Conservation (phyloP, 345 rosid genomes). For the Jatropha curcas region DNA sequence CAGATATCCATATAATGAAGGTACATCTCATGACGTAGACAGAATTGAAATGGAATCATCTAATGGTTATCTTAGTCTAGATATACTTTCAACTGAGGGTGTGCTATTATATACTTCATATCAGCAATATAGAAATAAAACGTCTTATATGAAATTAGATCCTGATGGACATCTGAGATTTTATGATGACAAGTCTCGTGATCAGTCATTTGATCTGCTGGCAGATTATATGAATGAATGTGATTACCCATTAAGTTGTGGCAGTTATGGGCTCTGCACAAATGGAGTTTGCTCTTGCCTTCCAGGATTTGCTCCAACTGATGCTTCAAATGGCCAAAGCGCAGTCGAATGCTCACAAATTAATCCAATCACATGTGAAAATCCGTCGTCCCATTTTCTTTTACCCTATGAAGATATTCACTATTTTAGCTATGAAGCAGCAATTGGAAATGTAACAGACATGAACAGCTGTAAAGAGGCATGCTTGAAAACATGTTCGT, state of each 20-base stretch:
- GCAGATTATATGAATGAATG: neutral
- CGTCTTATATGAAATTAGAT: neutral
- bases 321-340: neutral
- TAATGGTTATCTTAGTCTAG: neutral
- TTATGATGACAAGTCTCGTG: neutral
- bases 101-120: neutral
- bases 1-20: too few species aligned
- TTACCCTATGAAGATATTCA: neutral
- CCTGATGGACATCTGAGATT: slow-evolving; percentile 14
- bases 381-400: neutral
- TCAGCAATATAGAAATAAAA: neutral
- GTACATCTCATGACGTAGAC: too few species aligned
- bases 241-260: slow-evolving; percentile 5
- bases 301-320: neutral
- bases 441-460: neutral
- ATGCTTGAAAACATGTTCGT: neutral
- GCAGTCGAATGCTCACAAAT: neutral
- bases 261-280: slow-evolving; percentile 1
- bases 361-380: neutral
- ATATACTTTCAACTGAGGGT: neutral
- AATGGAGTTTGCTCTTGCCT: neutral
- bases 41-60: too few species aligned
- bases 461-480: neutral
- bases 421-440: neutral
- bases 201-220: neutral